Conservation (phyloP, 768 basidiomycete genomes). For the Podaxis sp. region DNA sequence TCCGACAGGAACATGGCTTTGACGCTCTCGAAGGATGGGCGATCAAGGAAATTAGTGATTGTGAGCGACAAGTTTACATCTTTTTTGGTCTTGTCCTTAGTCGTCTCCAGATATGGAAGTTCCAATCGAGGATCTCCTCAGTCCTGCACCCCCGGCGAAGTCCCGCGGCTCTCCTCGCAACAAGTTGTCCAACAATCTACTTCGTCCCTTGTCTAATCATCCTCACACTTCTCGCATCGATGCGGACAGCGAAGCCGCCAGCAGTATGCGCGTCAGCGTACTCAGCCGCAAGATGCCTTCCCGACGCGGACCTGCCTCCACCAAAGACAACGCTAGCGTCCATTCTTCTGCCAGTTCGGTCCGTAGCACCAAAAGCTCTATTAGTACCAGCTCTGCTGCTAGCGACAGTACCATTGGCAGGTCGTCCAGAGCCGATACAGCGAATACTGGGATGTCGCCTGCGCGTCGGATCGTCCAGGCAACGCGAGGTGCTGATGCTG, state of each 20-base stretch:
- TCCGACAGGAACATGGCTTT: conserved; percentile 78
- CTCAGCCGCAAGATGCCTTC: conserved; percentile 26
- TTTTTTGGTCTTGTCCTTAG: neutral
- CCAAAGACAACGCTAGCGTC: neutral
- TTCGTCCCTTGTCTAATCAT: conserved; percentile 26
- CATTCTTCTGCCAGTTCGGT: conserved; percentile 11
- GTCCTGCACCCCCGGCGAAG: conserved; percentile 27
- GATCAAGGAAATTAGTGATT: conserved; percentile 79
- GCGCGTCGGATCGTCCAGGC: conserved; percentile 24
- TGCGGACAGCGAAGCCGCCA: conserved; percentile 36
- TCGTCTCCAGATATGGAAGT: conserved; percentile 68
- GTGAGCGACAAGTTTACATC: conserved; percentile 36
- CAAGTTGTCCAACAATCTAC: conserved; percentile 12
- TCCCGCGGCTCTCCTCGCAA: conserved; percentile 11
- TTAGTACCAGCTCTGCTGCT: conserved; percentile 8
- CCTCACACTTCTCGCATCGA: conserved; percentile 32
- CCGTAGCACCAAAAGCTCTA: conserved; percentile 6
- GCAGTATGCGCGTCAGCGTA: conserved; percentile 43
- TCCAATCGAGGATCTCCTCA: conserved; percentile 66
- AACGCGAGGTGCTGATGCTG: conserved; percentile 17
- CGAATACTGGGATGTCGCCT: conserved; percentile 23
- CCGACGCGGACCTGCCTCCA: neutral
- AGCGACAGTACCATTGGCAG: conserved; percentile 11
- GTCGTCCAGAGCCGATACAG: conserved; percentile 3
- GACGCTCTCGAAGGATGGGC: conserved; percentile 82